Conservation (phyloP, 108 stramenopile species). For the Skeletonema menzelii region DNA sequence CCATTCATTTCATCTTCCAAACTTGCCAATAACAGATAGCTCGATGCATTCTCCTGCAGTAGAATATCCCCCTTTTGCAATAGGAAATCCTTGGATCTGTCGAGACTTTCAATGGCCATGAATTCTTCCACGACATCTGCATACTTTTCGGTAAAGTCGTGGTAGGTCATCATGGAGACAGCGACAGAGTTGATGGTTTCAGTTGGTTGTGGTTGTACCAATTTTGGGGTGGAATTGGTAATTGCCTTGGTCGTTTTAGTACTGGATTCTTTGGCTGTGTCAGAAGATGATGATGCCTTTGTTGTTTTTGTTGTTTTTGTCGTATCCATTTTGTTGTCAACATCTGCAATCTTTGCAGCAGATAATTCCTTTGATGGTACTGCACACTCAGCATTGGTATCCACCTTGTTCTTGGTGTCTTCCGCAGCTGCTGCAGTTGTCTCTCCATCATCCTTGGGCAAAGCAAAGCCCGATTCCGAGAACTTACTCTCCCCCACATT, state of each 20-base stretch:
- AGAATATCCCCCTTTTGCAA: constrained; percentile 84
- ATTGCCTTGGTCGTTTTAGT: neutral
- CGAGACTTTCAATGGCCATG: constrained; percentile 79
- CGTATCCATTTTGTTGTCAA: constrained; percentile 3
- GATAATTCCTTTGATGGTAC: constrained; percentile 53
- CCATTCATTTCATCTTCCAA: constrained; percentile 99
- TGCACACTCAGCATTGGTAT: neutral
- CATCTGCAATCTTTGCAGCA: constrained; percentile 31
- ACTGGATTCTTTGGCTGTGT: neutral
- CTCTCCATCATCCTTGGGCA: constrained; percentile 27
- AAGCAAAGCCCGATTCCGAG: constrained; percentile 70
- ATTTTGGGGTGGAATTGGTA: constrained; percentile 10
- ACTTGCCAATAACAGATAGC: constrained; percentile 92
- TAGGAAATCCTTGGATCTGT: constrained; percentile 86
- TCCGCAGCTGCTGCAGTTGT: neutral
- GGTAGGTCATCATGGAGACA: constrained; percentile 85
- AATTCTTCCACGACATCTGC: constrained; percentile 90
- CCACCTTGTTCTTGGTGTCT: neutral
- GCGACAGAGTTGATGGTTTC: constrained; percentile 37
- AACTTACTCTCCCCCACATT: constrained; percentile 70
- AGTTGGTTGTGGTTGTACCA: constrained; percentile 33
- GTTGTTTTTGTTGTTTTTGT: constrained; percentile 10
- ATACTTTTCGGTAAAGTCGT: constrained; percentile 91
- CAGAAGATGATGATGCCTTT: neutral
- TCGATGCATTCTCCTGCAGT: constrained; percentile 95